phyloP scores from a whole-genome alignment of 108 stramenopile species.

The Mayamaea pseudoterrestris region DNA sequence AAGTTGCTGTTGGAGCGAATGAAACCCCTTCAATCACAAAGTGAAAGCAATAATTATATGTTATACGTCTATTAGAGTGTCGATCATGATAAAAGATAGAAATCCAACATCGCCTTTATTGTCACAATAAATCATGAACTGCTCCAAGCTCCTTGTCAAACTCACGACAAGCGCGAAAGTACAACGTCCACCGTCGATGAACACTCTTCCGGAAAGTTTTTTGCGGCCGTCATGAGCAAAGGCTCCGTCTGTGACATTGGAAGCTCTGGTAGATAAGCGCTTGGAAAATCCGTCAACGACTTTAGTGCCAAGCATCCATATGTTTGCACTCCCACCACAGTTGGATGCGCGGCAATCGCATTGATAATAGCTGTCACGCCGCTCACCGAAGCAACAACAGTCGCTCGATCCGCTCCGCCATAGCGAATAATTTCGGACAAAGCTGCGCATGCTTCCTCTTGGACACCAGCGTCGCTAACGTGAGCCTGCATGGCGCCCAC shows the following conservation, averaged over 20 bases:
- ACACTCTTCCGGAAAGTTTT: conserved; percentile 55
- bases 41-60: too few species aligned
- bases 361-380: conserved; percentile 74
- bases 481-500: conserved; percentile 87
- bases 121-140: too few species aligned
- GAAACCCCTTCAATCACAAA: too few species aligned
- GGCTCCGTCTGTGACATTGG: conserved; percentile 54
- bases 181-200: conserved; percentile 25
- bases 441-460: conserved; percentile 65
- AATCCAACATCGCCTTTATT: too few species aligned
- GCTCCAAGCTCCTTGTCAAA: too few species aligned
- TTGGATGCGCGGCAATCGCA: conserved; percentile 59
- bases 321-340: conserved; percentile 35
- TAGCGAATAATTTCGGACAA: conserved; percentile 49
- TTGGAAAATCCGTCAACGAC: conserved; percentile 36
- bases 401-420: conserved; percentile 68
- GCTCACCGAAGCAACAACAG: conserved; percentile 63
- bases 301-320: conserved; percentile 52
- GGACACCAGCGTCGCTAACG: conserved; percentile 61
- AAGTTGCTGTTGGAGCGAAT: too few species aligned
- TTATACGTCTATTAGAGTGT: too few species aligned
- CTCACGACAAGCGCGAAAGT: conserved; percentile 23
- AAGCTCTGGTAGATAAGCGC: conserved; percentile 63
- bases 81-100: too few species aligned
- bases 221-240: conserved; percentile 43